phyloP scores from a whole-genome alignment of 257 asterid species.

The Voacanga thouarsii region DNA sequence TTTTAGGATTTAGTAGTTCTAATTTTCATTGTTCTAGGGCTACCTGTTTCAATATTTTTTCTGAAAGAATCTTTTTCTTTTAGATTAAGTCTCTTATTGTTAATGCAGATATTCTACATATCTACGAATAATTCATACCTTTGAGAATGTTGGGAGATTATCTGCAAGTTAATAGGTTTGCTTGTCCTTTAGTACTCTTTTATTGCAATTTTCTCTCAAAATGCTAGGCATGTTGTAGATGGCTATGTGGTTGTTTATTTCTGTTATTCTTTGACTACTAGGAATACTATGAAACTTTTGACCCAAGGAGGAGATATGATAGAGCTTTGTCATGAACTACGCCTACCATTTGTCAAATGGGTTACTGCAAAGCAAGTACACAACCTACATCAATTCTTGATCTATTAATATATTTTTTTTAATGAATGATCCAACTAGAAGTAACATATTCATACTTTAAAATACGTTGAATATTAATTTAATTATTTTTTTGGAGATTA shows the following conservation, averaged over 20 bases:
- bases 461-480: too few species aligned
- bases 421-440: neutral
- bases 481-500: too few species aligned
- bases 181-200: neutral
- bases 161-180: conserved; percentile 57
- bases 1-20: neutral
- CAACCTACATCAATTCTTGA: conserved; percentile 7
- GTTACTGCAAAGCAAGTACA: conserved; percentile 66
- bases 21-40: neutral
- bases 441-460: too few species aligned
- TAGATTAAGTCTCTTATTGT: conserved; percentile 17
- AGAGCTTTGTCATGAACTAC: conserved; percentile 91
- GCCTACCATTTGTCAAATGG: conserved; percentile 82
- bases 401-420: neutral
- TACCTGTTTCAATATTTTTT: neutral
- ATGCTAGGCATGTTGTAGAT: conserved; percentile 14
- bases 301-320: conserved; percentile 92
- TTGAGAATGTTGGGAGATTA: conserved; percentile 69
- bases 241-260: conserved; percentile 13
- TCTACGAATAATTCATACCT: conserved; percentile 67
- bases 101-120: conserved; percentile 74
- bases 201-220: conserved; percentile 10
- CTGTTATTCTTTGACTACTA: conserved; percentile 25
- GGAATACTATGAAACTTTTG: conserved; percentile 70
- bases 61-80: neutral